Evolutionary conservation across 2,329 filamentous ascomycete genomes (phyloP).

Genomic region (Epichloe festucae): DNA sequence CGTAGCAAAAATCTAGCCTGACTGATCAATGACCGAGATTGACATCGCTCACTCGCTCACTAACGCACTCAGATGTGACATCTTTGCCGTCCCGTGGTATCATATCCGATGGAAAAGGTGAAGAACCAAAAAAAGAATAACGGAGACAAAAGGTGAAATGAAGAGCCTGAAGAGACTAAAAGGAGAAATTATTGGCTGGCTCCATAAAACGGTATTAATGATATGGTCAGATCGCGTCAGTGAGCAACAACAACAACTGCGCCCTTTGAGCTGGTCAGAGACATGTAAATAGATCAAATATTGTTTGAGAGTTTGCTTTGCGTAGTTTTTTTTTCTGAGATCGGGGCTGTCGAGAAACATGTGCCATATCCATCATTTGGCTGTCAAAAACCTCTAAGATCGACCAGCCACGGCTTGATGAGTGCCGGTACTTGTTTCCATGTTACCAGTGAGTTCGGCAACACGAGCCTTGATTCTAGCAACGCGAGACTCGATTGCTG

Average conservation of each 20-base stretch:
- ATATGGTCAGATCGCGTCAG: neutral
- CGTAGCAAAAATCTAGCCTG: conserved; percentile 2
- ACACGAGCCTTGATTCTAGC: conserved; percentile 96
- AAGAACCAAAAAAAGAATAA: conserved; percentile 4
- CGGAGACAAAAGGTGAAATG: conserved; percentile 6
- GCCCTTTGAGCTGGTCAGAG: neutral
- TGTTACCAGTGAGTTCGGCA: conserved; percentile 80
- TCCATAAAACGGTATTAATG: neutral
- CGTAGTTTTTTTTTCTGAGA: neutral
- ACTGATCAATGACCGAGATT: conserved; percentile 6
- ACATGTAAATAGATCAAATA: neutral
- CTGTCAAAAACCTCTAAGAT: conserved; percentile 10
- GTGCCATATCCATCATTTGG: neutral
- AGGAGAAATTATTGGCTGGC: neutral
- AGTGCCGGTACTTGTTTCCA: conserved; percentile 43
- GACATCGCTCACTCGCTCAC: conserved; percentile 1
- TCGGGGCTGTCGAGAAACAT: neutral
- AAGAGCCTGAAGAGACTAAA: conserved; percentile 2
- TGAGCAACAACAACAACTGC: neutral
- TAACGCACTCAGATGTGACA: conserved; percentile 1
- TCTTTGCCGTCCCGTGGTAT: conserved; percentile 14
- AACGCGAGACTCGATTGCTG: conserved; percentile 90
- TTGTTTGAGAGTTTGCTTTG: neutral
- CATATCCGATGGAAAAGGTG: conserved; percentile 10
- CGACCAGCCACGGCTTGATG: conserved; percentile 11